Base-by-base conservation (phyloP, 2,329 filamentous ascomycete species). In the Exutisphaerella laricina region DNA sequence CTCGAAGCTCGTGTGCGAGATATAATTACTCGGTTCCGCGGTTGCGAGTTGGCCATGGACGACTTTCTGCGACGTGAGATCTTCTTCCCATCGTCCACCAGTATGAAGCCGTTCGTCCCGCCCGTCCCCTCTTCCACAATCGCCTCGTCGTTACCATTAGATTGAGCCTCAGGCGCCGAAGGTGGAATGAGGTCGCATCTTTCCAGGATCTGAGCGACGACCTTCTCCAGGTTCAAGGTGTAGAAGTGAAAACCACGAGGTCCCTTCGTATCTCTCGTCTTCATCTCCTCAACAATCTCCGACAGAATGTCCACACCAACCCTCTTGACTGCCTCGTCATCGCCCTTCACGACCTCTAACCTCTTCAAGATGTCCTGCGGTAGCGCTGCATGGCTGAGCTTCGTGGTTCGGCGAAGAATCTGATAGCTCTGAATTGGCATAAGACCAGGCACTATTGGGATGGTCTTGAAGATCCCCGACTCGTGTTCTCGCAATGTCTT, bases 351-450 rank as follows among this genome's bases (percentile, higher is more conserved):
- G 0, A 73, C 73, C 50, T 88, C 81, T 30, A 92, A 70, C 17
- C 85, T 79, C 9, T 73, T 71, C 60, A 90, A 72, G 21, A 96
- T 76, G 10, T 75, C 67, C 1, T 77, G 70, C 0, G 92, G 92
- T 32, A 97, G 74, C 49, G 77, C 82, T 35, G 89, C 90, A 64
- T 96, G 88, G 63, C 88, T 95, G 31, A 98, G 76, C 68, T 97
- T 98, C 17, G 89, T 90, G 22, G 90, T 95, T 50, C 92, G 75
- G 59, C 88, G 88, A 58, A 98, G 79, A 72, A 95, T 97, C 64
- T 94, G 87, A 67, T 94, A 97, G 67, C 86, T 94, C 68, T 98
- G 92, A 39, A 98, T 88, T 9, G 92, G 92, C 89, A 98, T 96
- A 58, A 98, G 72, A 1, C 92, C 92, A 0, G 92, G 90, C 43